Base-by-base conservation (phyloP, 805 yeast species). In the Nakazawaea pomicola region DNA sequence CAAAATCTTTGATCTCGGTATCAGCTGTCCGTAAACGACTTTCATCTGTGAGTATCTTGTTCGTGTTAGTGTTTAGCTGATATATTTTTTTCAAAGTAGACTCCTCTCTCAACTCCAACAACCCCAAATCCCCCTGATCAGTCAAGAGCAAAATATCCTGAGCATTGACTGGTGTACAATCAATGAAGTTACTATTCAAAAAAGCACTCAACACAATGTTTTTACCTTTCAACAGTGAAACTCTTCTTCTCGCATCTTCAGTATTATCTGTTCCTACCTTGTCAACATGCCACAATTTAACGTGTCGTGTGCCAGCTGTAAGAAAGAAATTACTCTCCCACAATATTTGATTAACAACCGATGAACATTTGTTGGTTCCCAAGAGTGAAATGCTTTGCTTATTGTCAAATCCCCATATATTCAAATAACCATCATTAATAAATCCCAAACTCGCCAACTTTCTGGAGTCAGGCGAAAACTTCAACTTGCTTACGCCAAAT, bases 351-450 rank as follows among this genome's bases (percentile, higher is more conserved):
- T 74, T 67, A 6, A 83, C 68, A 9, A 68, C 64, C 0, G 84
- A 72, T 1, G 83, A 75, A 53, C 89, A 83, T 50, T 76, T 68
- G 57, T 83, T 83, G 28, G 78, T 71, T 0, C 79, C 75, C 16
- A 58, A 54, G 23, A 76, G 61, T 4, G 53, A 52, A 5, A 65
- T 21, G 44, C 43, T 4, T 48, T 46, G 11, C 72, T 52, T 28
- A 12, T 31, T 18, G 19, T 21, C 18, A 4, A 47, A 4, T 35
- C 57, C 65, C 90, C 91, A 83, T 7, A 84, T 57, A 48, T 76
- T 73, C 10, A 83, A 52, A 43, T 68, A 80, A 1, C 90, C 88
- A 54, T 83, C 93, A 49, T 78, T 80, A 3, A 78, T 62, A n/a
- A 74, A 61, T 0, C 91, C 91, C 36, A 82, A 57, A 8, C 87